Evolutionary conservation across 1,139 yeast genomes (phyloP).

Genomic region (Saccharomyces hybrid): DNA sequence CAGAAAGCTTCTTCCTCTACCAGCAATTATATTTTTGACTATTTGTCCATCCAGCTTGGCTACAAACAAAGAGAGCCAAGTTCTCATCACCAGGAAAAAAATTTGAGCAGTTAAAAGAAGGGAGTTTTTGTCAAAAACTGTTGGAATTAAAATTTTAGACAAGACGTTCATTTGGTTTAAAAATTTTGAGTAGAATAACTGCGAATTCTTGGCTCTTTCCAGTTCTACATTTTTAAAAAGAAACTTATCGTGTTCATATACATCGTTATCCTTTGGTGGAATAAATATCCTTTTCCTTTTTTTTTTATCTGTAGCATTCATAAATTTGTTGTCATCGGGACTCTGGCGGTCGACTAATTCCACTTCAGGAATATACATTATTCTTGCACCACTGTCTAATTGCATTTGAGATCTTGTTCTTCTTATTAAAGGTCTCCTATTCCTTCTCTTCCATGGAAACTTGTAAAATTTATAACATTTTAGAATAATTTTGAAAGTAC

Average conservation of each 20-base stretch:
- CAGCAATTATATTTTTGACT: slow-evolving; percentile 81
- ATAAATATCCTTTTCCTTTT: slow-evolving; percentile 33
- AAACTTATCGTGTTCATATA: slow-evolving; percentile 36
- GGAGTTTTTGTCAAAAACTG: slow-evolving; percentile 59
- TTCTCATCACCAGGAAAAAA: slow-evolving; percentile 66
- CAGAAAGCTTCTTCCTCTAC: slow-evolving; percentile 66
- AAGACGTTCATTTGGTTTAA: slow-evolving; percentile 67
- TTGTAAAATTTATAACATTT: slow-evolving; percentile 3
- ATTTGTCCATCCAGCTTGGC: slow-evolving; percentile 90
- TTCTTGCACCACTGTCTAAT: slow-evolving; percentile 50
- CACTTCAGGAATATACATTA: slow-evolving; percentile 42
- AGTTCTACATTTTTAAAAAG: slow-evolving; percentile 34
- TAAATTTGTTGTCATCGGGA: slow-evolving; percentile 2
- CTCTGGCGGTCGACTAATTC: slow-evolving; percentile 7
- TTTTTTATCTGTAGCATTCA: slow-evolving; percentile 23
- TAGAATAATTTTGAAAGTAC: slow-evolving; percentile 3
- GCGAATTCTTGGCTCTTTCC: slow-evolving; percentile 28
- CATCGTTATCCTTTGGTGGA: slow-evolving; percentile 35
- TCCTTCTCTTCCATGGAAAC: slow-evolving; percentile 4
- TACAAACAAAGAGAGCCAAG: slow-evolving; percentile 79
- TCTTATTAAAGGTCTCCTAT: slow-evolving; percentile 12
- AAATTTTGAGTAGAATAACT: slow-evolving; percentile 56
- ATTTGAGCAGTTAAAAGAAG: slow-evolving; percentile 64
- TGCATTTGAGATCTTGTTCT: slow-evolving; percentile 27
- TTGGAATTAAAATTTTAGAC: slow-evolving; percentile 78